Evolutionary conservation across 164 flowering plant genomes (phyloP).

Genomic region (Piper longum): DNA sequence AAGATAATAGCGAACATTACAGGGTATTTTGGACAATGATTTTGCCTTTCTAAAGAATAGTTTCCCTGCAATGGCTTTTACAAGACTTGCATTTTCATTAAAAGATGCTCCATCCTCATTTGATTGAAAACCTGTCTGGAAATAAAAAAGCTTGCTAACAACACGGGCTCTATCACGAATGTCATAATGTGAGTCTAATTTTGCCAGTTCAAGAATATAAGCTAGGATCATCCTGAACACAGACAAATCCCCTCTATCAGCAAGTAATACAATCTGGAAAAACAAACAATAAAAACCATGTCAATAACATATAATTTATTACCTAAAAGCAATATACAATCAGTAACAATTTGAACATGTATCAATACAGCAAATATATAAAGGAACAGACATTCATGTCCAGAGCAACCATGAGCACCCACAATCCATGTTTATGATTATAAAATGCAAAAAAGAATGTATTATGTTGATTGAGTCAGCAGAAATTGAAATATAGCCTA

Average conservation of each 20-base stretch:
- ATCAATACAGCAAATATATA: too few relatives aligned
- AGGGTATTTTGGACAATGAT: conserved; percentile 17
- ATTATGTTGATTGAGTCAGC: too few relatives aligned
- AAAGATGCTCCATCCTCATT: conserved; percentile 14
- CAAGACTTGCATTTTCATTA: conserved; percentile 13
- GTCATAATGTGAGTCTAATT: conserved; percentile 67
- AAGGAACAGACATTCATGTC: too few relatives aligned
- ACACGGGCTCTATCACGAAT: conserved; percentile 78
- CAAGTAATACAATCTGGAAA: conserved; percentile 45
- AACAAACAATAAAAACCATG: not conserved
- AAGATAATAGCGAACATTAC: conserved; percentile 51
- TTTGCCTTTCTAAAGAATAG: conserved; percentile 33
- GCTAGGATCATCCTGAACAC: conserved; percentile 23
- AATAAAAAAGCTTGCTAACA: conserved; percentile 35
- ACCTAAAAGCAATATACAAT: too few relatives aligned
- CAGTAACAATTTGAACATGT: too few relatives aligned
- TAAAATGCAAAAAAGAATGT: too few relatives aligned
- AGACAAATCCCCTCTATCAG: conserved; percentile 32
- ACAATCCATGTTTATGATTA: too few relatives aligned
- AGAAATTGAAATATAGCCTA: too few relatives aligned
- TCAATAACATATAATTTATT: too few relatives aligned
- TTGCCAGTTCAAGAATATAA: conserved; percentile 75
- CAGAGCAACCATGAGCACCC: too few relatives aligned
- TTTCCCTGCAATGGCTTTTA: conserved; percentile 24
- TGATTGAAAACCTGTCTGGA: conserved; percentile 15